phyloP scores from a whole-genome alignment of 306 rosid species.

The Prunus mongolica region DNA sequence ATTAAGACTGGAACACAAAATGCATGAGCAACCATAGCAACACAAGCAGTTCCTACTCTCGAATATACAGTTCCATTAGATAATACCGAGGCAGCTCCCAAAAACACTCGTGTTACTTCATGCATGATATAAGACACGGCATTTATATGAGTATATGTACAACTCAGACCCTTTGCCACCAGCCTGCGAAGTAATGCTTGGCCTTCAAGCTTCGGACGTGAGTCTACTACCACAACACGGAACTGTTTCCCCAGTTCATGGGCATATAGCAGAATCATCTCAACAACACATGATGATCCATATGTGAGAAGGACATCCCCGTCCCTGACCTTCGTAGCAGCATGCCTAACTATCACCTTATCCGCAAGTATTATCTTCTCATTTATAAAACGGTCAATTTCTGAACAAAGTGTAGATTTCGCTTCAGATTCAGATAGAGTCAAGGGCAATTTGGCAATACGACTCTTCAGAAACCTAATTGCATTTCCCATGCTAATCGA shows the following conservation, averaged over 20 bases:
- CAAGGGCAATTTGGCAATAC: slow-evolving; percentile 51
- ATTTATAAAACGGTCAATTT: slow-evolving; percentile 62
- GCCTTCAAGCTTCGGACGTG: slow-evolving; percentile 85
- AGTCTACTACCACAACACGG: slow-evolving; percentile 81
- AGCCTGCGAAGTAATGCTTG: slow-evolving; percentile 70
- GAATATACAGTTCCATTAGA: slow-evolving; percentile 89
- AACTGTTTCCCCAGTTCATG: slow-evolving; percentile 72
- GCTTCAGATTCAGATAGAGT: slow-evolving; percentile 66
- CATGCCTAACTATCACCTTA: slow-evolving; percentile 78
- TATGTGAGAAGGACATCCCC: slow-evolving; percentile 86
- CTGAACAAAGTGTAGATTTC: slow-evolving; percentile 61
- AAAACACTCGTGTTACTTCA: slow-evolving; percentile 74
- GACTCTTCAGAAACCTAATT: slow-evolving; percentile 64
- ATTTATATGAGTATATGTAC: slow-evolving; percentile 83
- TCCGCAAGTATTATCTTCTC: slow-evolving; percentile 81
- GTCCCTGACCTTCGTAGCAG: slow-evolving; percentile 62
- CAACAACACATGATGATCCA: slow-evolving; percentile 72
- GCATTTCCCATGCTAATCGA: slow-evolving; percentile 94
- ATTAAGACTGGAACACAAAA: slow-evolving; percentile 78
- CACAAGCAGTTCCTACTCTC: slow-evolving; percentile 82
- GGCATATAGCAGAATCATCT: slow-evolving; percentile 67
- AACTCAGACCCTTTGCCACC: slow-evolving; percentile 62
- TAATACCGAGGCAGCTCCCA: slow-evolving; percentile 75
- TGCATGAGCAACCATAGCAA: slow-evolving; percentile 91
- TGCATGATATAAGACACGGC: slow-evolving; percentile 78